Evolutionary conservation across 2,329 filamentous ascomycete species (phyloP).

Genomic region (Colletotrichum chrysophilum): DNA sequence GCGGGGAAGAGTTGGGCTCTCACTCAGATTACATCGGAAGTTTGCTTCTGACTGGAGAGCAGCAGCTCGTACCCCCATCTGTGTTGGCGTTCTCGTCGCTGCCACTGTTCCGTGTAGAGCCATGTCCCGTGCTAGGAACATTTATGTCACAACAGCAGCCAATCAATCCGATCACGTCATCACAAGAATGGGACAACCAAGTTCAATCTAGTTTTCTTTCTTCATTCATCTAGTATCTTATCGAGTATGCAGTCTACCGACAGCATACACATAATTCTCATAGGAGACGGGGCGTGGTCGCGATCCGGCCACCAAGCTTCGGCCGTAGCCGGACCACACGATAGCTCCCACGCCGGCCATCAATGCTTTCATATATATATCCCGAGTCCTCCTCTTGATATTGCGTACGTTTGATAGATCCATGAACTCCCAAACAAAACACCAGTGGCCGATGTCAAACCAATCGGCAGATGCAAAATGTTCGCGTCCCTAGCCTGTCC

Average conservation of each 20-base stretch:
- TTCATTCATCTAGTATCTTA: background rate
- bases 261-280: background rate
- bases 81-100: fast-evolving
- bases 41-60: fast-evolving
- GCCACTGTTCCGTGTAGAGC: background rate
- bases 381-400: constrained; percentile 6
- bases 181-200: no score
- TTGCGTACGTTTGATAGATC: background rate
- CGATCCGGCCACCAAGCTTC: background rate
- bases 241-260: background rate
- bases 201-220: background rate
- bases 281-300: background rate
- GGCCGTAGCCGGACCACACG: background rate
- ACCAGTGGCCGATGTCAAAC: constrained; percentile 4
- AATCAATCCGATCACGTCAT: no score
- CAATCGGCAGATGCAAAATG: constrained; percentile 6
- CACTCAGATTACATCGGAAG: fast-evolving
- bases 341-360: background rate
- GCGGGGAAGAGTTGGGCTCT: fast-evolving
- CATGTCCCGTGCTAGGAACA: fast-evolving
- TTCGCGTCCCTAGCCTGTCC: background rate
- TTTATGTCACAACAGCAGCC: background rate
- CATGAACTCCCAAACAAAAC: background rate
- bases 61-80: fast-evolving
- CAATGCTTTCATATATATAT: background rate